These are phyloP conservation scores for Flaveria sonorensis DNA, from an alignment of 129 eudicot genomes.

Conservation along the genomic window DNA sequence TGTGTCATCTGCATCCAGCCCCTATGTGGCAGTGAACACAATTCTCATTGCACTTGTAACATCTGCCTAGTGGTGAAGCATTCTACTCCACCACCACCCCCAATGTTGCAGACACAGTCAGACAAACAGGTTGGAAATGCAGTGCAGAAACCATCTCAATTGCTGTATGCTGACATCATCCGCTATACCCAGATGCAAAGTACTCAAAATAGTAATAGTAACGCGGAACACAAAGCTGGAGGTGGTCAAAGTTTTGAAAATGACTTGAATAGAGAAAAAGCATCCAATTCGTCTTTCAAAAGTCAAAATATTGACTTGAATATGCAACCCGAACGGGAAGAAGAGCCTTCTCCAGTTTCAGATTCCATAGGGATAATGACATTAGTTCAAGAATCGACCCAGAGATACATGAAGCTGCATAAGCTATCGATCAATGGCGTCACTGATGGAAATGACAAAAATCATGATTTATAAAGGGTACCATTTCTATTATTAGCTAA, in stretches of 20 bases:
- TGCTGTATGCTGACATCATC: constrained; percentile 31
- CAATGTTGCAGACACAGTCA: constrained; percentile 40
- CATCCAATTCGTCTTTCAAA: constrained; percentile 45
- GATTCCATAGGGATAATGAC: constrained; percentile 43
- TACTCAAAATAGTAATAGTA: neutral
- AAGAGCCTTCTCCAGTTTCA: constrained; percentile 55
- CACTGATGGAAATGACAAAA: constrained; percentile 16
- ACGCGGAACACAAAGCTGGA: constrained; percentile 2
- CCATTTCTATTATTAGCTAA: constrained; percentile 6
- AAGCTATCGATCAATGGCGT: constrained; percentile 34
- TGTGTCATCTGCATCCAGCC: constrained; percentile 75
- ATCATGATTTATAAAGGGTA: constrained; percentile 24
- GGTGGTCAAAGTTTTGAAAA: constrained; percentile 29
- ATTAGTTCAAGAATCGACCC: constrained; percentile 35
- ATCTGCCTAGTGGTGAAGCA: constrained; percentile 53
- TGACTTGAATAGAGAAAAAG: constrained; percentile 31
- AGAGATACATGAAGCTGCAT: constrained; percentile 39
- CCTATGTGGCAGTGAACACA: constrained; percentile 62
- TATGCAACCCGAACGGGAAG: constrained; percentile 71
- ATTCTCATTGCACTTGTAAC: constrained; percentile 49
- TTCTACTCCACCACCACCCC: constrained; percentile 41
- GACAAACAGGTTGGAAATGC: constrained; percentile 45
- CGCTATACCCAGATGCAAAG: constrained; percentile 20
- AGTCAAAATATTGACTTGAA: constrained; percentile 69
- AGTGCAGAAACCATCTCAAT: constrained; percentile 25